These are phyloP conservation scores for Lecanicillium sp. DNA, from an alignment of 2,329 filamentous ascomycete genomes.

Conservation along the genomic window DNA sequence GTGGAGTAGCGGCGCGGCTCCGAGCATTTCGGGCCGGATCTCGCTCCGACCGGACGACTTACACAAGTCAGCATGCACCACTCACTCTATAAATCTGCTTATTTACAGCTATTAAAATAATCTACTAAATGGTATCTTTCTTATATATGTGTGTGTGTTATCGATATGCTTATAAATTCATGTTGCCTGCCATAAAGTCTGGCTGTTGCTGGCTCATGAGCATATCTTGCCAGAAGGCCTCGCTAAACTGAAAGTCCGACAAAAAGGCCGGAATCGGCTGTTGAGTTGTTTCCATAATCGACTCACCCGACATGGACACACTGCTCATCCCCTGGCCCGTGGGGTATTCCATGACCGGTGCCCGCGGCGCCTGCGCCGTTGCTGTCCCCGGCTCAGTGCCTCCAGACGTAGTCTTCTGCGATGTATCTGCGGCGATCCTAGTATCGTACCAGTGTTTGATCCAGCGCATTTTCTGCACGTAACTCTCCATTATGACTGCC, in stretches of 20 bases:
- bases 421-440: background rate
- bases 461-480: conserved; percentile 3
- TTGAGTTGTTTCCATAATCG: background rate
- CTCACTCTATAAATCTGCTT: too few relatives aligned
- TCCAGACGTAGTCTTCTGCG: too few relatives aligned
- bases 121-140: too few relatives aligned
- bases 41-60: background rate
- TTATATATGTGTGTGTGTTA: background rate
- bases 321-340: background rate
- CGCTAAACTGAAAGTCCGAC: conserved; percentile 8
- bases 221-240: conserved; percentile 11
- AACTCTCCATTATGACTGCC: background rate
- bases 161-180: background rate
- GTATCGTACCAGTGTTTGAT: conserved; percentile 8
- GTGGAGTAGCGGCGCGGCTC: too few relatives aligned
- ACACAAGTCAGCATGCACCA: too few relatives aligned
- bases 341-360: background rate
- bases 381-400: too few relatives aligned
- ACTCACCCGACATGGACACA: background rate
- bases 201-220: conserved; percentile 1
- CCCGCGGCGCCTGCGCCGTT: background rate
- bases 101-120: too few relatives aligned
- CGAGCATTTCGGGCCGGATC: background rate
- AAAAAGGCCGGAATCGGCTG: background rate
- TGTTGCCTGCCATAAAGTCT: background rate